A percentile compares a stretch with the other conserved stretches of the same genome.
Conservation (phyloP, 495 filamentous ascomycete genomes). For the Lasiosphaeris hirsuta region DNA sequence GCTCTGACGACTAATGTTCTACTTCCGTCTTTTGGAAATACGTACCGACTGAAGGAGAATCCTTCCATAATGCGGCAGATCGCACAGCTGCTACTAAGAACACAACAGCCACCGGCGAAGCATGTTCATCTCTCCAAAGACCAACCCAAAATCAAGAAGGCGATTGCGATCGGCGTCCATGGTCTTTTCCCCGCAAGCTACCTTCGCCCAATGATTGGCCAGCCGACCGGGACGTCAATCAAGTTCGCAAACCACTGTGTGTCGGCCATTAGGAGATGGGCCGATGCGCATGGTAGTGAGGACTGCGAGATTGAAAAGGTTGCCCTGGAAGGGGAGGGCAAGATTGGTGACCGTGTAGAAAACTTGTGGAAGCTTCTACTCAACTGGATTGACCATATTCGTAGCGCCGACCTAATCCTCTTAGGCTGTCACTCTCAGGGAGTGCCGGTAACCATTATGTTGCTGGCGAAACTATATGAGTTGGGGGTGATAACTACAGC, state of each 20-base stretch:
- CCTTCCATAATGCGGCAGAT: slow-evolving; percentile 72
- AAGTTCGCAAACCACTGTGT: slow-evolving; percentile 88
- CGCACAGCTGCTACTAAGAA: slow-evolving; percentile 60
- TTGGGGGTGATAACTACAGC: slow-evolving; percentile 67
- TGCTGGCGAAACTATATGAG: slow-evolving; percentile 86
- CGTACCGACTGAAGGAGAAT: slow-evolving; percentile 63
- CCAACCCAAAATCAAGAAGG: slow-evolving; percentile 69
- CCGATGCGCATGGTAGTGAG: slow-evolving; percentile 60
- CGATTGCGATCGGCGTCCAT: slow-evolving; percentile 90
- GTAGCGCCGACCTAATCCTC: slow-evolving; percentile 81
- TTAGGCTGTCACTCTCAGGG: slow-evolving; percentile 93
- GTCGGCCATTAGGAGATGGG: slow-evolving; percentile 77
- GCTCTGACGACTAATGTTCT: slow-evolving; percentile 56
- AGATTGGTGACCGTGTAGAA: slow-evolving; percentile 83
- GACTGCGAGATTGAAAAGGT: slow-evolving; percentile 80
- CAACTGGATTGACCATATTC: slow-evolving; percentile 92
- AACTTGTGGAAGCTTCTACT: slow-evolving; percentile 89
- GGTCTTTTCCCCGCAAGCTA: slow-evolving; percentile 87
- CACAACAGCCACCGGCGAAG: slow-evolving; percentile 55
- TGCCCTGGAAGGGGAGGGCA: slow-evolving; percentile 96
- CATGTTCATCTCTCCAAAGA: slow-evolving; percentile 73
- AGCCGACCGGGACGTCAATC: slow-evolving; percentile 92
- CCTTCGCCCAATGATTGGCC: slow-evolving; percentile 81
- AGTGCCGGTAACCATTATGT: slow-evolving; percentile 87
- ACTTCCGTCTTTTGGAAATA: slow-evolving; percentile 64